Base-by-base conservation (phyloP, 2,329 filamentous ascomycete genomes). In the Cryphonectria naterciae region DNA sequence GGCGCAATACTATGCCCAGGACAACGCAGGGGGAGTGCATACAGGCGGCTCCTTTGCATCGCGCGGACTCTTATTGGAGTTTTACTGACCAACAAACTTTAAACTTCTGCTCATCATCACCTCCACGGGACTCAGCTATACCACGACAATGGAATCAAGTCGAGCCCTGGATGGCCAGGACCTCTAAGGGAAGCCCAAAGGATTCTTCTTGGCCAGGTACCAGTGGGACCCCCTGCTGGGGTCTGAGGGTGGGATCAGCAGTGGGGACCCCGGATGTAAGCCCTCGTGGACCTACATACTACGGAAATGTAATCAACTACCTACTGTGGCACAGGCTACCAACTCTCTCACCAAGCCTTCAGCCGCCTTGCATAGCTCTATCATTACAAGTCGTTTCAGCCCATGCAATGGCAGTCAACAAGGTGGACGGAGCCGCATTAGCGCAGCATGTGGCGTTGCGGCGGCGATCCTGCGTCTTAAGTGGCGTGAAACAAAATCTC, bases 301-400 rank as follows among this genome's bases (percentile, higher is more conserved):
- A 28, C n/a, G 41, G 43, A 65, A 52, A 35, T 32, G 32, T 60
- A 46, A 19, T 60, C 61, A 35, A 56, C 37, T 35, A 60, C 56
- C 46, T 37, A 43, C 41, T 43, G 41, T 49, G 37, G 37, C 32
- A n/a, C 15, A 39, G 32, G 64, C 64, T 58, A 32, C 19, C 19
- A n/a, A 22, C 43, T 4, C 19, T 4, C 19, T 22, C 61, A 46
- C 39, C 37, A 68, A 54, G 67, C 43, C 25, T 37, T 32, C 54
- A 58, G 52, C 37, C 49, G 39, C 63, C 43, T n/a, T 54, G 49
- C 37, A 64, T 39, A 39, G 22, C 25, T 46, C 52, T 65, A 43
- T 58, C 61, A 46, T 65, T 39, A 32, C 68, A 64, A 68, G 22
- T 39, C 49, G 67, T 65, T 70, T 66, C 70, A 72, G 64, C 25